A percentile compares a stretch with the other conserved stretches of the same genome.
Conservation (phyloP, 2,329 filamentous ascomycete genomes). For the Thelonectria olida region DNA sequence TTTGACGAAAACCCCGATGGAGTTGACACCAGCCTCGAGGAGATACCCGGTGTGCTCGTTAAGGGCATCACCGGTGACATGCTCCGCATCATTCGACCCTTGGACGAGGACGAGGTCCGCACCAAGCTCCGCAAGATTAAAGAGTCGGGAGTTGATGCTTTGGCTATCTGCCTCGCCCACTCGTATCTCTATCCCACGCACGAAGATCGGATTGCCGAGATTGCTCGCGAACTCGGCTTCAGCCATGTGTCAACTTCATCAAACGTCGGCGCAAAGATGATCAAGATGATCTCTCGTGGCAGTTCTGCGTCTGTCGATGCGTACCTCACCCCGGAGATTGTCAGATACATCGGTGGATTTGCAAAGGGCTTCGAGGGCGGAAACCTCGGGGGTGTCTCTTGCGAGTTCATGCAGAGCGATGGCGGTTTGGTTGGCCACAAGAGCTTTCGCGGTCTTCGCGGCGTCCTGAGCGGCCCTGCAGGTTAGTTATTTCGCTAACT, state of each 20-base stretch:
- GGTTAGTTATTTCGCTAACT: conserved; percentile 18
- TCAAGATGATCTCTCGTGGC: conserved; percentile 52
- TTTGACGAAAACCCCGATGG: conserved; percentile 73
- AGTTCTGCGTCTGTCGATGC: conserved; percentile 53
- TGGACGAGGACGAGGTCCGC: conserved; percentile 61
- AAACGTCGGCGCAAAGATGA: conserved; percentile 47
- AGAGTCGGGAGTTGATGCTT: conserved; percentile 62
- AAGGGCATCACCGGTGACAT: conserved; percentile 73
- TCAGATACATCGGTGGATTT: conserved; percentile 45
- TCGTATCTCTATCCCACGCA: conserved; percentile 72
- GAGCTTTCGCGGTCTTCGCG: conserved; percentile 34
- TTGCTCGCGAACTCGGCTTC: conserved; percentile 52
- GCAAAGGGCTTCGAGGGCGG: conserved; percentile 27
- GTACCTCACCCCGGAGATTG: conserved; percentile 52
- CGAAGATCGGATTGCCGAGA: conserved; percentile 47
- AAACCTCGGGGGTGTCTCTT: conserved; percentile 23
- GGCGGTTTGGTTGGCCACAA: conserved; percentile 37
- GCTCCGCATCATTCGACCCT: conserved; percentile 70
- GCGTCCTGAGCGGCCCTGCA: conserved; percentile 35
- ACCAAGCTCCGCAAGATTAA: conserved; percentile 67
- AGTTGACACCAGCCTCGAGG: conserved; percentile 55
- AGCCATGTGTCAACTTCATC: conserved; percentile 46
- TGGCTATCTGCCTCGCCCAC: conserved; percentile 74
- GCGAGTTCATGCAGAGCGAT: conserved; percentile 35
- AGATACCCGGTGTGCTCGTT: conserved; percentile 63